Percentiles rank a stretch among this genome's conserved stretches.
Evolutionary conservation across 139 green algal genomes (phyloP).

Genomic region (Haematococcus sp.): DNA sequence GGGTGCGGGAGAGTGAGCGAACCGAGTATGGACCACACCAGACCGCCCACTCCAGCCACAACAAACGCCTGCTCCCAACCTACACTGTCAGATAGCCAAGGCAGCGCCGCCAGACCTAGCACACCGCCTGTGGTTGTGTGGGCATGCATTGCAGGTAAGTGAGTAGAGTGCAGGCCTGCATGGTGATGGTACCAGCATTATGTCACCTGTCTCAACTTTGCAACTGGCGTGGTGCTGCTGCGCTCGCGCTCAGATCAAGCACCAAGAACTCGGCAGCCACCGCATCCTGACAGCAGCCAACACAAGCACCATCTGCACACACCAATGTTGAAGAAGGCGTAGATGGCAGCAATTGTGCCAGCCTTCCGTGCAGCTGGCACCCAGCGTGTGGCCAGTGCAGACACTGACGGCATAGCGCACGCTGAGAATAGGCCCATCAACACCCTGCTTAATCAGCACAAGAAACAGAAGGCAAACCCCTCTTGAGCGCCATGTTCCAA

Average conservation of each 20-base stretch:
- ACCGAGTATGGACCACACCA: constrained; percentile 34
- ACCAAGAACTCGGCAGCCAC: too few species aligned
- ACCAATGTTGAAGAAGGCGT: constrained; percentile 64
- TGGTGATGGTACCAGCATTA: too few species aligned
- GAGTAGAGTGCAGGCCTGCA: too few species aligned
- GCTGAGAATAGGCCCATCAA: constrained; percentile 55
- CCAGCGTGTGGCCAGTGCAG: constrained; percentile 48
- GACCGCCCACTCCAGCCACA: constrained; percentile 29
- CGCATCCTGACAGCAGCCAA: too few species aligned
- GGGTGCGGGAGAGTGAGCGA: not conserved
- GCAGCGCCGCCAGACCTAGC: constrained; percentile 42
- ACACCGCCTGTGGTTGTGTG: constrained; percentile 47
- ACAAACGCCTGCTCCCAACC: constrained; percentile 45
- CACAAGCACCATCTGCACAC: too few species aligned
- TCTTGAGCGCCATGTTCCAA: too few species aligned
- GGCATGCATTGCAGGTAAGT: too few species aligned
- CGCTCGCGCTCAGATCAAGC: too few species aligned
- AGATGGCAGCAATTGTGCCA: constrained; percentile 41
- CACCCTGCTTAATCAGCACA: too few species aligned
- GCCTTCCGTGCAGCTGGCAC: constrained; percentile 41
- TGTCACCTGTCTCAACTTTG: too few species aligned
- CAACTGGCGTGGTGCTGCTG: too few species aligned
- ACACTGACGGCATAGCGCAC: constrained; percentile 63
- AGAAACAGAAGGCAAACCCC: too few species aligned
- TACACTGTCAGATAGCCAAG: constrained; percentile 25